Conservation (phyloP, 2,329 filamentous ascomycete species). For the Thelonectria olida region DNA sequence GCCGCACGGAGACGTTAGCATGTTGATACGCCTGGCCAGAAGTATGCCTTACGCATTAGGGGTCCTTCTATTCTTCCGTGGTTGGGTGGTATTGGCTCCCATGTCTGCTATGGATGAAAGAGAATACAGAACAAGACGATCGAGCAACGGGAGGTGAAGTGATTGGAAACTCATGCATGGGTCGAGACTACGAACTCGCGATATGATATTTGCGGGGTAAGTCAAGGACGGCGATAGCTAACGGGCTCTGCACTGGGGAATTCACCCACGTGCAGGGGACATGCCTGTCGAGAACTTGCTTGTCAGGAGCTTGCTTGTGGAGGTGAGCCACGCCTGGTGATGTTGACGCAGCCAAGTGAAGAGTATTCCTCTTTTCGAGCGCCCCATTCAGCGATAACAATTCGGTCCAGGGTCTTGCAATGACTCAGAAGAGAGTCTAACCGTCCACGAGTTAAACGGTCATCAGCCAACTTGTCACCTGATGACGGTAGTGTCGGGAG, state of each 20-base stretch:
- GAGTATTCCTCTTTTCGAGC: too few species aligned
- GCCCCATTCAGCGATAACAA: not conserved
- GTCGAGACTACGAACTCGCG: not conserved
- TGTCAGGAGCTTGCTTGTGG: too few species aligned
- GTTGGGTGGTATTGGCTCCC: constrained; percentile 20
- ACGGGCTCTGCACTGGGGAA: too few species aligned
- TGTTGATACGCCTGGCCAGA: not conserved
- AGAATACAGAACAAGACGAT: not conserved
- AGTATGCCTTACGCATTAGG: constrained; percentile 40
- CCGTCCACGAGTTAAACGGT: too few species aligned
- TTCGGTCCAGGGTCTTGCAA: not conserved
- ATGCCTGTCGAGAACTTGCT: too few species aligned
- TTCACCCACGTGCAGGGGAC: too few species aligned
- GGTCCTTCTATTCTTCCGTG: constrained; percentile 37
- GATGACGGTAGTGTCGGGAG: not conserved
- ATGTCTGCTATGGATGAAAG: constrained; percentile 8
- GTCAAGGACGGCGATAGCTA: too few species aligned
- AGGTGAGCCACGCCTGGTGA: too few species aligned
- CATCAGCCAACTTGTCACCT: constrained; percentile 2
- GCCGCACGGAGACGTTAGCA: not conserved
- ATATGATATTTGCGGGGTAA: not conserved
- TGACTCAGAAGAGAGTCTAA: too few species aligned
- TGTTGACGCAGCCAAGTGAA: too few species aligned
- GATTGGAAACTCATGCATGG: not conserved
- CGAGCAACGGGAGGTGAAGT: not conserved